Base-by-base conservation (phyloP, 352 stramenopile species). In the Plasmopara muralis region DNA sequence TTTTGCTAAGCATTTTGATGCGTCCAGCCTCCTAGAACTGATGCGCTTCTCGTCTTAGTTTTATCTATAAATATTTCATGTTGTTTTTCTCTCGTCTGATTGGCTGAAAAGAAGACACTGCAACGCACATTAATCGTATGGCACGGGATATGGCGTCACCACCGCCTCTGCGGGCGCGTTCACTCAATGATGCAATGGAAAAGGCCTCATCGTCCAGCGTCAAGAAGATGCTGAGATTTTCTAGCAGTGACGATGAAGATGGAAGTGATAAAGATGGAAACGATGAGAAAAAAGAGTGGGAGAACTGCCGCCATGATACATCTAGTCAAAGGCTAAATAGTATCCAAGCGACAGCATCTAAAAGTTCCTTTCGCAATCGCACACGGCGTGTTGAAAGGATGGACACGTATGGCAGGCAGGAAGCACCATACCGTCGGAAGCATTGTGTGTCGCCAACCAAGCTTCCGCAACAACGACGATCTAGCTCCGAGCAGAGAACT, bases 1-100 rank as follows among this genome's bases (percentile, higher is more conserved):
- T 69, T 43, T 72, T 76, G 38, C 72, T 63, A 41, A 89, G 57
- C 78, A 89, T 89, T 30, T 34, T 42, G 52, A 31, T 29, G 30
- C n/a, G 31, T 54, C 20, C 25, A 15, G 8, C 38, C 5, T 52
- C 14, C 37, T 51, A 43, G 30, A 57, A 30, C 39, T 50, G 31
- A 51, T 57, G 25, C 40, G 46, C 30, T 55, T 31, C 9, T 41
- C 30, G 25, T n/a, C 37, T 40, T 35, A 49, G 30, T 47, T 52
- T 43, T 44, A 12, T 34, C 53, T 66, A 62, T 55, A 58, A 66
- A 62, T 58, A 59, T 35, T 14, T 9, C 35, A 16, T n/a, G 42
- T 43, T 14, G 15, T 30, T 37, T 54, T 46, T 10, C 5, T 9
- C 6, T 9, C 18, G n/a, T 54, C 15, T 53, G 39, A 67, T 64